A percentile compares a stretch with the other conserved stretches of the same genome.
phyloP scores from a whole-genome alignment of 257 asterid species.

The Solanum sparsipilum region DNA sequence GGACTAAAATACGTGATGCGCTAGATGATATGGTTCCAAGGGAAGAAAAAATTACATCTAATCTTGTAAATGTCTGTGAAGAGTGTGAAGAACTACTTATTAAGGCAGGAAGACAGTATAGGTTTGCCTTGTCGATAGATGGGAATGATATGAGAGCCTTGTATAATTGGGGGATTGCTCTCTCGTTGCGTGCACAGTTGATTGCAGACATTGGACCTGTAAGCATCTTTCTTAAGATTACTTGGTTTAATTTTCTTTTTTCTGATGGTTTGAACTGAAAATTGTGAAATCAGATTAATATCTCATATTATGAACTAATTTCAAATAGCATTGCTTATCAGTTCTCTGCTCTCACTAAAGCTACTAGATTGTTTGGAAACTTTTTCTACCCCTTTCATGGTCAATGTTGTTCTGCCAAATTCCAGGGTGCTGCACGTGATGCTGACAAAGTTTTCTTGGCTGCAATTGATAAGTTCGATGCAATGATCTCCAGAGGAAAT shows the following conservation, averaged over 20 bases:
- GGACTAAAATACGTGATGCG: slow-evolving; percentile 11
- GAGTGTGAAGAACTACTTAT: slow-evolving; percentile 81
- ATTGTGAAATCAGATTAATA: neutral
- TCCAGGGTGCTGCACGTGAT: slow-evolving; percentile 71
- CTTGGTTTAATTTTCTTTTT: neutral
- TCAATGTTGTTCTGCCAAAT: neutral
- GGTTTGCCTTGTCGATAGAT: slow-evolving; percentile 72
- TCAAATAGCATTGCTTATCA: neutral
- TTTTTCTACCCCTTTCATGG: neutral
- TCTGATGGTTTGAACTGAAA: neutral
- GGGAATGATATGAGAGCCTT: slow-evolving; percentile 78
- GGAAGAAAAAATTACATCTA: slow-evolving; percentile 34
- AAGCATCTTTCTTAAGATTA: slow-evolving; percentile 14
- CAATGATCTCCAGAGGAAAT: slow-evolving; percentile 82
- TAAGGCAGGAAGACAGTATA: slow-evolving; percentile 79
- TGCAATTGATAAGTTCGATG: slow-evolving; percentile 87
- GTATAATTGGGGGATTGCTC: slow-evolving; percentile 94
- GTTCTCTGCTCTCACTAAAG: neutral
- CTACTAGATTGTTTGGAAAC: neutral
- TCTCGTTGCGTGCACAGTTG: slow-evolving; percentile 77
- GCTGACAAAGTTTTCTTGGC: slow-evolving; percentile 89
- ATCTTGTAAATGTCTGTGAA: slow-evolving; percentile 62
- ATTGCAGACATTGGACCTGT: slow-evolving; percentile 93
- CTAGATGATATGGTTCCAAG: slow-evolving; percentile 21
- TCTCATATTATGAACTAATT: neutral